phyloP scores from a whole-genome alignment of 2,329 filamentous ascomycete species.

The Apiospora malaysiana region DNA sequence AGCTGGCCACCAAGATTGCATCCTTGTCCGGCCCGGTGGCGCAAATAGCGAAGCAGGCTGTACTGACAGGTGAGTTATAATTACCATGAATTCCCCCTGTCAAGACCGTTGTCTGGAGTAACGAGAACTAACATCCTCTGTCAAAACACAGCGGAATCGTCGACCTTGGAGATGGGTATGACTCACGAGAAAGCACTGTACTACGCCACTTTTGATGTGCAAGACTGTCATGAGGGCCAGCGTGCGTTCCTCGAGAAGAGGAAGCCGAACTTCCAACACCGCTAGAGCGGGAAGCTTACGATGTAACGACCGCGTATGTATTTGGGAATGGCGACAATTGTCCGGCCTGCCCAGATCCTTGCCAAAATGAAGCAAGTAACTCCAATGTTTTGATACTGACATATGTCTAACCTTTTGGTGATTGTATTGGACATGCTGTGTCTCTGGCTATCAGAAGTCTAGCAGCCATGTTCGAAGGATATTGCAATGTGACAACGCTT shows the following conservation, averaged over 20 bases:
- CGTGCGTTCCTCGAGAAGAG: conserved; percentile 49
- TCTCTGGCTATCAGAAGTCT: not conserved
- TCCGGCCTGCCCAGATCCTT: not conserved
- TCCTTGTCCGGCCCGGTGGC: conserved; percentile 46
- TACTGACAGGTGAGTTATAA: conserved; percentile 44
- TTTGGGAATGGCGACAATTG: not conserved
- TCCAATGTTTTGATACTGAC: not conserved
- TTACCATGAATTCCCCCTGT: not conserved
- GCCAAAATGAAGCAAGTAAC: not conserved
- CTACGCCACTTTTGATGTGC: conserved; percentile 44
- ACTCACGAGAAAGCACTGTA: conserved; percentile 43
- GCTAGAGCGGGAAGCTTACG: not conserved
- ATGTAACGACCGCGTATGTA: not conserved
- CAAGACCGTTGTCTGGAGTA: conserved; percentile 39
- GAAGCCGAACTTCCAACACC: conserved; percentile 34
- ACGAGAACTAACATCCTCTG: conserved; percentile 29
- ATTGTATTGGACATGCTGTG: not conserved
- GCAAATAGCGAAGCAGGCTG: conserved; percentile 49
- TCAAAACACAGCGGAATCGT: not conserved
- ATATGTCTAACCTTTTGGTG: not conserved
- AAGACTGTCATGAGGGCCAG: conserved; percentile 48
- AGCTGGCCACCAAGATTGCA: conserved; percentile 47
- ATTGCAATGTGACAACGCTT: too few species aligned
- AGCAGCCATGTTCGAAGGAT: too few species aligned
- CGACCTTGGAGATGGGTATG: conserved; percentile 45